Conservation (phyloP, 1,139 yeast genomes). For the Yarrowia galli region DNA sequence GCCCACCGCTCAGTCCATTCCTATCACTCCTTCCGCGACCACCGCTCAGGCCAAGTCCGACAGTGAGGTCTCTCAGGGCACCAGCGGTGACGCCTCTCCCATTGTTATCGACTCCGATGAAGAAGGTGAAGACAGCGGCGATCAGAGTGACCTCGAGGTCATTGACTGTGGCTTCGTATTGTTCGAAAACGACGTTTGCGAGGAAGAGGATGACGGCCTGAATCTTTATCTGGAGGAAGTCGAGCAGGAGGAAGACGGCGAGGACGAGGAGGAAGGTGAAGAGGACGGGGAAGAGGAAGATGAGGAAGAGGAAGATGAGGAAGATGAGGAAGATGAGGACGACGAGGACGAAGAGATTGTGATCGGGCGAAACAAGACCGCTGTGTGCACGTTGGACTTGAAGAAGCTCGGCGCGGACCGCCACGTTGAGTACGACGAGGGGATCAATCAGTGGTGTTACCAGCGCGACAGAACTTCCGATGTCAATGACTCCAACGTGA, state of each 20-base stretch:
- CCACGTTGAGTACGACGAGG: too few species aligned
- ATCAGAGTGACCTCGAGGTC: background rate
- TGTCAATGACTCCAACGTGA: background rate
- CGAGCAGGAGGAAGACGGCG: constrained; percentile 38
- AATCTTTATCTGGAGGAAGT: too few species aligned
- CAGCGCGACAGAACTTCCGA: too few species aligned
- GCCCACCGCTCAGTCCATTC: too few species aligned
- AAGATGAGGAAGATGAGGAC: background rate
- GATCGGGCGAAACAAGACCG: too few species aligned
- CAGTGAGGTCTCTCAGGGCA: background rate
- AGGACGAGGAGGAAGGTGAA: constrained; percentile 9
- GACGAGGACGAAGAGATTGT: background rate
- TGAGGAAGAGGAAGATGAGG: background rate
- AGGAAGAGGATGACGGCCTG: background rate
- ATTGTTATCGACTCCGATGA: background rate
- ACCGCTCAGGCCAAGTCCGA: background rate
- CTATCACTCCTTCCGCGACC: background rate
- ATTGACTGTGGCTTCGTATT: too few species aligned
- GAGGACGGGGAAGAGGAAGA: constrained; percentile 35
- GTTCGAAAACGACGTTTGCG: background rate
- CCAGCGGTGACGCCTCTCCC: background rate
- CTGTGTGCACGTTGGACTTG: too few species aligned
- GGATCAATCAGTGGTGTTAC: too few species aligned
- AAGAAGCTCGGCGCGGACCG: too few species aligned
- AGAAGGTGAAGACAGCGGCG: background rate